These are phyloP conservation scores for Dichotomopilus funicola DNA, from an alignment of 2,329 filamentous ascomycete species.

Conservation along the genomic window DNA sequence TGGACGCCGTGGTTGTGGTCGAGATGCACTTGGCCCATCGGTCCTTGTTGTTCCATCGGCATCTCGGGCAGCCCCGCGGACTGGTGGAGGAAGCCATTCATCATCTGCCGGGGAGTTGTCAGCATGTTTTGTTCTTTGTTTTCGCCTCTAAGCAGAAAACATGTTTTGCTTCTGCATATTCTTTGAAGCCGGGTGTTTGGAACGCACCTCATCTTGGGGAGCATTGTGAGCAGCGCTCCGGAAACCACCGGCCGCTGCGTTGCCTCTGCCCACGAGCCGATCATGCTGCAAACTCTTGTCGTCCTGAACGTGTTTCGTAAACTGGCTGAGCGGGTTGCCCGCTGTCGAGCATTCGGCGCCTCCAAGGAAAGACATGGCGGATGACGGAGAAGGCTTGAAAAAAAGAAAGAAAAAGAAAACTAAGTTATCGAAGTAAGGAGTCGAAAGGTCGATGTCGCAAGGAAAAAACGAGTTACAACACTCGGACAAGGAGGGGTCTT, in stretches of 20 bases:
- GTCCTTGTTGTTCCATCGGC: slow-evolving; percentile 41
- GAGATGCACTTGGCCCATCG: slow-evolving; percentile 38
- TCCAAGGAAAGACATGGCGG: slow-evolving; percentile 83
- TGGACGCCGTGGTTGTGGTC: slow-evolving; percentile 44
- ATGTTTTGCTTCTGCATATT: background rate
- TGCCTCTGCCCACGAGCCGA: slow-evolving; percentile 69
- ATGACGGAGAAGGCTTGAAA: background rate
- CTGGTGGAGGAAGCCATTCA: slow-evolving; percentile 88
- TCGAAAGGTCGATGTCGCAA: background rate
- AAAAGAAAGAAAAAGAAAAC: background rate
- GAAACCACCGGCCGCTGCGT: slow-evolving; percentile 68
- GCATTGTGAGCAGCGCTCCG: slow-evolving; percentile 62
- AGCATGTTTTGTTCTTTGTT: background rate
- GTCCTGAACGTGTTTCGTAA: slow-evolving; percentile 94
- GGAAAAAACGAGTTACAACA: background rate
- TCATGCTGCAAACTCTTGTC: slow-evolving; percentile 93
- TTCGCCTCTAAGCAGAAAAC: background rate
- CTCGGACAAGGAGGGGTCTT: background rate
- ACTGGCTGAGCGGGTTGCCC: slow-evolving; percentile 92
- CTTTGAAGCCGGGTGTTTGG: background rate
- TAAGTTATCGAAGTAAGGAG: background rate
- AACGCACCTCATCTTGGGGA: slow-evolving; percentile 63
- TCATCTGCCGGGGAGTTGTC: slow-evolving; percentile 59
- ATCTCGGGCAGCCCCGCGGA: slow-evolving; percentile 53
- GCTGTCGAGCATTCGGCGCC: slow-evolving; percentile 95